phyloP scores from a whole-genome alignment of 371 early-diverging fungal species.

The Rhizomucor pusillus region DNA sequence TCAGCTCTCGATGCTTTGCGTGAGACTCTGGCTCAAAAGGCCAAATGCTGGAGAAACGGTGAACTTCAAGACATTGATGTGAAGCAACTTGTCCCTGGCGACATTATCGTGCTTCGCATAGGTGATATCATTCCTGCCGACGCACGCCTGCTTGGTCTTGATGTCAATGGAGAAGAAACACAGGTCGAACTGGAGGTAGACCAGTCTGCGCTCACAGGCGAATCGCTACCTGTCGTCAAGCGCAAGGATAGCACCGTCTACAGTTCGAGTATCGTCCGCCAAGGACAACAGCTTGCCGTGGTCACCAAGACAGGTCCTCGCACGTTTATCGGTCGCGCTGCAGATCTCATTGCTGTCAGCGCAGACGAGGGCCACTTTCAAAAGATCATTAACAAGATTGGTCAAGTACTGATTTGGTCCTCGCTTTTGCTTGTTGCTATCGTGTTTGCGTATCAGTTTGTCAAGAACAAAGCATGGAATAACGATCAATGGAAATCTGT shows the following conservation, averaged over 20 bases:
- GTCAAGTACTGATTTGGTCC: slow-evolving; percentile 76
- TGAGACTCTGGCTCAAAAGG: slow-evolving; percentile 82
- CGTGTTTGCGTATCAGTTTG: slow-evolving; percentile 70
- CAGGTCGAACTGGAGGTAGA: slow-evolving; percentile 83
- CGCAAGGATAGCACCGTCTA: slow-evolving; percentile 76
- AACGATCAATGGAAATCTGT: slow-evolving; percentile 40
- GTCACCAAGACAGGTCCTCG: slow-evolving; percentile 85
- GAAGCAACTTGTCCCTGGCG: slow-evolving; percentile 78
- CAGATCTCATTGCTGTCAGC: slow-evolving; percentile 84
- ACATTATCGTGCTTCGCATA: slow-evolving; percentile 82
- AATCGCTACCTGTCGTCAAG: slow-evolving; percentile 83
- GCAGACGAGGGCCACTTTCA: slow-evolving; percentile 85
- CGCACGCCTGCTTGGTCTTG: slow-evolving; percentile 78
- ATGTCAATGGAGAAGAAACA: slow-evolving; percentile 73
- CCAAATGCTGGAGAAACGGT: slow-evolving; percentile 76
- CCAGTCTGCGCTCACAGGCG: slow-evolving; percentile 94
- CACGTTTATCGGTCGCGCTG: slow-evolving; percentile 92
- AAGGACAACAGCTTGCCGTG: slow-evolving; percentile 82
- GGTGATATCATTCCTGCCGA: slow-evolving; percentile 97
- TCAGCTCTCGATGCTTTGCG: slow-evolving; percentile 88
- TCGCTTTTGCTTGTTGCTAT: slow-evolving; percentile 75
- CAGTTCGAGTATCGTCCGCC: slow-evolving; percentile 82
- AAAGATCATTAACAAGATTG: slow-evolving; percentile 81
- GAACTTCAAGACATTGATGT: slow-evolving; percentile 76
- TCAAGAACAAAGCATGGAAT: slow-evolving; percentile 18